Evolutionary conservation across 23 red algal genomes (phyloP).

Genomic region (Gracilaria domingensis): DNA sequence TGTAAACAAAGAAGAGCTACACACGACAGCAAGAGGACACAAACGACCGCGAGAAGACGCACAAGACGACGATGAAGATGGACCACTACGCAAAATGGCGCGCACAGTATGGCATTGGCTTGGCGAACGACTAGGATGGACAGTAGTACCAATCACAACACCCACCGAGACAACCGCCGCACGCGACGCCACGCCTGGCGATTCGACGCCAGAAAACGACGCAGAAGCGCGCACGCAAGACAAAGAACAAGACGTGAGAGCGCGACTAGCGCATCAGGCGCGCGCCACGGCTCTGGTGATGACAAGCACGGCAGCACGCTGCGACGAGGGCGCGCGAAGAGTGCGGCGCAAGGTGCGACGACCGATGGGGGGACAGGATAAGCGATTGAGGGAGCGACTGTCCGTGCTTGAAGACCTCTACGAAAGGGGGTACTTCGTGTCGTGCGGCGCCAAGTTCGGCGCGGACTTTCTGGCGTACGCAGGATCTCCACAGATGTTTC

Average conservation of each 20-base stretch:
- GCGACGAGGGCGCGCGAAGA: conserved; percentile 28
- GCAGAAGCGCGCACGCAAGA: neutral
- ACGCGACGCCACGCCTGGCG: too few relatives aligned
- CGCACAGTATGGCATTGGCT: conserved; percentile 18
- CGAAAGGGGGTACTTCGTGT: conserved; percentile 77
- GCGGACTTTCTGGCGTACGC: conserved; percentile 97
- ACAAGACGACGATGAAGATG: neutral
- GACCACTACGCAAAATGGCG: conserved; percentile 10
- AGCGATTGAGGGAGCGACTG: conserved; percentile 33
- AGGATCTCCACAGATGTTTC: conserved; percentile 78
- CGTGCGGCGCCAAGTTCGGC: conserved; percentile 91
- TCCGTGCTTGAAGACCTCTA: conserved; percentile 80
- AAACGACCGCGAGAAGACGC: neutral
- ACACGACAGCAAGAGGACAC: neutral
- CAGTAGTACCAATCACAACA: neutral
- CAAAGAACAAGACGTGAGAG: neutral
- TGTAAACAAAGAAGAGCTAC: neutral
- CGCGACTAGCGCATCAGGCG: neutral
- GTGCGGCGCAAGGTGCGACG: neutral
- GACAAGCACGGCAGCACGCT: conserved; percentile 21
- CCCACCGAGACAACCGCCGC: neutral
- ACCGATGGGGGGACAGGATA: neutral
- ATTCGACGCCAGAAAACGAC: neutral
- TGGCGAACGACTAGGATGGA: neutral
- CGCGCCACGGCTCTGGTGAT: conserved; percentile 34